phyloP scores from a whole-genome alignment of 352 stramenopile genomes.

The Phytophthora macrochlamydospora region DNA sequence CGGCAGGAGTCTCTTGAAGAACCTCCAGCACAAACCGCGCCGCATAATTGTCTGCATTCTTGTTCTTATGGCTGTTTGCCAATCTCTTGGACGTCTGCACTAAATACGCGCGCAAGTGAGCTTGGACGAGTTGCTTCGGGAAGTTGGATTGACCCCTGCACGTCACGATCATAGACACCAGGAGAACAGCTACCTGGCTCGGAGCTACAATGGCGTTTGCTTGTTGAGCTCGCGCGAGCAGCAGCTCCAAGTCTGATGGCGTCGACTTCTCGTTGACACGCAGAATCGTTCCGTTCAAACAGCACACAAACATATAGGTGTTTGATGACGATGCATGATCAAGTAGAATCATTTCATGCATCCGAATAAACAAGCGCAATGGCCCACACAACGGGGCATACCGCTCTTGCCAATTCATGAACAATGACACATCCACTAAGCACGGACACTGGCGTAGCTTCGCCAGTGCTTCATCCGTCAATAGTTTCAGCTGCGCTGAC shows the following conservation, averaged over 20 bases:
- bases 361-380: constrained; percentile 68
- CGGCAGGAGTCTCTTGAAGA: constrained; percentile 51
- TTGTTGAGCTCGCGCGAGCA: constrained; percentile 29
- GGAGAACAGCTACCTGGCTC: constrained; percentile 47
- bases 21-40: constrained; percentile 56
- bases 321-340: constrained; percentile 66
- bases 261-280: constrained; percentile 65
- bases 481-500: constrained; percentile 37
- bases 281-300: constrained; percentile 62
- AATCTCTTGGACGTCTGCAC: constrained; percentile 2
- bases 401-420: constrained; percentile 58
- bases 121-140: constrained; percentile 67
- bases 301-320: constrained; percentile 66
- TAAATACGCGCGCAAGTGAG: constrained; percentile 59
- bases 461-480: constrained; percentile 49
- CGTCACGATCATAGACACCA: constrained; percentile 73
- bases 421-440: constrained; percentile 64
- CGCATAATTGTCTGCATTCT: constrained; percentile 1
- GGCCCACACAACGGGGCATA: constrained; percentile 68
- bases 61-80: constrained; percentile 1
- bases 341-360: constrained; percentile 84
- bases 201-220: constrained; percentile 17
- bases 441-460: constrained; percentile 60
- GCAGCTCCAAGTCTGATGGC: constrained; percentile 53
- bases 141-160: constrained; percentile 58